Base-by-base conservation (phyloP, 768 basidiomycete genomes). In the Xanthoconium stramineum region DNA sequence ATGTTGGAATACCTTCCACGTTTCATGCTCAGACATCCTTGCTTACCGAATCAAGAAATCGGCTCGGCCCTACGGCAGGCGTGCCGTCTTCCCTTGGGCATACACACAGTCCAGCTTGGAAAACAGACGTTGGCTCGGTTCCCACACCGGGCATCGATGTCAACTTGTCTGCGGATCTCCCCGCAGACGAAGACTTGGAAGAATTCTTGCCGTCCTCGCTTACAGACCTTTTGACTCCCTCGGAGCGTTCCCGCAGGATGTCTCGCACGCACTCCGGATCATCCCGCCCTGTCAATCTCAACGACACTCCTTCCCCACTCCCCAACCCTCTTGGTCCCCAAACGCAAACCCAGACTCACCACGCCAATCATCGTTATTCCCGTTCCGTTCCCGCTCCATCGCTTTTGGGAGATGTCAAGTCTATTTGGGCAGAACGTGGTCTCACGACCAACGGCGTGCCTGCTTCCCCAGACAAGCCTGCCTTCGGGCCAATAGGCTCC, bases 181-280 rank as follows among this genome's bases (percentile, higher is more conserved):
- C 49, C 6, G 40, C 47, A 29, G 89, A 88, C 47, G 91, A 85
- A 44, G 91, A 94, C 61, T 67, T 91, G 47, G 92, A 94, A 65
- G 94, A 94, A 54, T 90, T 98, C 69, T 69, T 98, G 32, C 96
- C 96, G 0, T 86, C 89, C 52, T 91, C 88, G 5, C 75, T 98
- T 46, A 91, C 85, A 29, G 95, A 98, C 57, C 78, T 98, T 8
- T 76, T 98, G 46, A 96, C 94, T 0, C 91, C 91, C 0, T 88
- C 87, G 62, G 96, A 98, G 73, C 80, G 87, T 60, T 88, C 83
- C 33, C 78, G 95, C 33, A 77, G 94, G 43, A 86, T 92, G 81
- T 89, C 88, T 32, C 80, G 91, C 48, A 85, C 84, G n/a, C 83
- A 82, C 55, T 81, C 80, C 20, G 78, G 77, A 29, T 59, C 74